Conservation (phyloP, 2,329 filamentous ascomycete genomes). For the Huntiella abstrusa region DNA sequence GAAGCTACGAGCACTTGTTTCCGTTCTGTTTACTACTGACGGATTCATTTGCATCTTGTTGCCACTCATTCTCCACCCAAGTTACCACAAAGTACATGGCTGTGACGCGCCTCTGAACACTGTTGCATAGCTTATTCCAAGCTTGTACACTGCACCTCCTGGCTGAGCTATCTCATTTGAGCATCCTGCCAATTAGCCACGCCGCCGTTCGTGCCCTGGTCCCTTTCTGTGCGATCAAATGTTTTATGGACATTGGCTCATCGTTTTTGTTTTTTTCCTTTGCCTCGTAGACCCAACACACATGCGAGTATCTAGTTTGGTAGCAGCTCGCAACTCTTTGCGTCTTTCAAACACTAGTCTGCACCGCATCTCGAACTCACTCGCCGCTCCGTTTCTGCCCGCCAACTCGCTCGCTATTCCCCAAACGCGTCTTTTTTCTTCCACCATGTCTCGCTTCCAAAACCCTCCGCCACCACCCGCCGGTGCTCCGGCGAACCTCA, state of each 20-base stretch:
- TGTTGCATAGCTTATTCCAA: not conserved
- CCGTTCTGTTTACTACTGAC: no score
- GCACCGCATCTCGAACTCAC: not conserved
- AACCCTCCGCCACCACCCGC: constrained; percentile 1
- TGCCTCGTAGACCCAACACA: constrained; percentile 11
- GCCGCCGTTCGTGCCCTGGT: constrained; percentile 1
- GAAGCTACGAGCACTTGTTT: no score
- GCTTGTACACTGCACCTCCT: no score
- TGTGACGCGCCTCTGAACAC: not conserved
- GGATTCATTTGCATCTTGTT: no score
- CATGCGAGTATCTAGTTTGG: constrained; percentile 11
- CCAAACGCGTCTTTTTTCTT: constrained; percentile 6
- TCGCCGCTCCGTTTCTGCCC: constrained; percentile 1
- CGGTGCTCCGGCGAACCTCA: constrained; percentile 23
- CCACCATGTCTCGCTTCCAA: constrained; percentile 6
- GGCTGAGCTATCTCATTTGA: no score
- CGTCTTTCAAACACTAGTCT: constrained; percentile 8
- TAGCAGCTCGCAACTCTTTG: constrained; percentile 12
- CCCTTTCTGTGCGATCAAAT: constrained; percentile 4
- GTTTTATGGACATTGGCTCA: constrained; percentile 12
- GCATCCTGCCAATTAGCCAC: not conserved
- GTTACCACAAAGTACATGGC: not conserved
- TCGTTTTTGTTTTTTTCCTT: constrained; percentile 10
- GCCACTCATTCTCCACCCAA: not conserved
- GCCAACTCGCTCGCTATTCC: not conserved